Evolutionary conservation across 2,329 filamentous ascomycete species (phyloP).

Genomic region (Colletotrichum gloeosporioides): DNA sequence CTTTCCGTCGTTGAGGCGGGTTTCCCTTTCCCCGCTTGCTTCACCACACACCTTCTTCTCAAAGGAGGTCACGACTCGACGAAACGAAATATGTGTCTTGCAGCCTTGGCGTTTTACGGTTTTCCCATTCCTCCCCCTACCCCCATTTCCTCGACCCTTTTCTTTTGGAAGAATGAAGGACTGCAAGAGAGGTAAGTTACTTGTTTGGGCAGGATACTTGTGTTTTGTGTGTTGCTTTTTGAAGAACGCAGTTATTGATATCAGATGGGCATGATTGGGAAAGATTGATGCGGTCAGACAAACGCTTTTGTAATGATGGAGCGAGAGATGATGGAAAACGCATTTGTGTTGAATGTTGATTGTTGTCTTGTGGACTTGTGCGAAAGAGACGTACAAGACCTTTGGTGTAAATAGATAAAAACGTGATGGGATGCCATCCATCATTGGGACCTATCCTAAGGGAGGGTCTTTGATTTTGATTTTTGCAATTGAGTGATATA

Average conservation of each 20-base stretch:
- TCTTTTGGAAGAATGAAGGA: neutral
- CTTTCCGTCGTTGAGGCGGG: conserved; percentile 12
- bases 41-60: too few species aligned
- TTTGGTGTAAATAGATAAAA: neutral
- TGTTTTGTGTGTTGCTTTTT: neutral
- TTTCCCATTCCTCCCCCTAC: neutral
- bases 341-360: neutral
- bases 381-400: neutral
- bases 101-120: neutral
- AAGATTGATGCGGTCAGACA: neutral
- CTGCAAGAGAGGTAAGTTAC: neutral
- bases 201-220: neutral
- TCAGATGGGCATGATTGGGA: neutral
- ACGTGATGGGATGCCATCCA: neutral
- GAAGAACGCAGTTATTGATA: neutral
- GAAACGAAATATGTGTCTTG: neutral
- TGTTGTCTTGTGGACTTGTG: neutral
- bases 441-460: neutral
- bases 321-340: neutral
- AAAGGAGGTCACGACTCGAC: neutral
- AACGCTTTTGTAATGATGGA: neutral
- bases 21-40: too few species aligned
- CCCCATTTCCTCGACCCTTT: neutral
- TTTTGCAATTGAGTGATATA: neutral
- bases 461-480: neutral